Evolutionary conservation across 306 rosid genomes (phyloP), one percentile per base, ranked within the genome.

Genomic region (Mucuna pruriens): DNA sequence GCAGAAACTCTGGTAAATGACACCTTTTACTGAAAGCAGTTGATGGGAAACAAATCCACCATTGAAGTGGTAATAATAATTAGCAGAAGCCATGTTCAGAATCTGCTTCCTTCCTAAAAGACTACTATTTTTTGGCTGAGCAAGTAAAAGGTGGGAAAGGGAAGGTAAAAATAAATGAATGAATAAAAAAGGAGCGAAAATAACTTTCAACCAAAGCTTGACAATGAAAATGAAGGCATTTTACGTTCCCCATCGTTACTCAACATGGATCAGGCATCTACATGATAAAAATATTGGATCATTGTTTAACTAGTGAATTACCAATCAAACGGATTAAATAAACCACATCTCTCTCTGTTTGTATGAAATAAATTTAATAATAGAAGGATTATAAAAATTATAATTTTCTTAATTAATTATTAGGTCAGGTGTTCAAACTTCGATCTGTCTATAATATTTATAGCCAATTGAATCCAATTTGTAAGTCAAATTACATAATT

Each of bases 61-160:
- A 62, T n/a, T 61, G 48, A 23, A 44, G 60, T 40, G 58, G 44
- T 10, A 26, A 39, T 9, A 74, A 55, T 38, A 74, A 74, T 38
- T 23, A 55, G 9, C 42, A 60, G 71, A 58, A 45, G 25, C 71
- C 25, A 38, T 38, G 54, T 1, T 31, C 64, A 55, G 68, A 38
- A 52, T 25, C 48, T 73, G 49, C 48, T 52, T 9, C 34, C 77
- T 51, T 70, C 64, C 77, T 72, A 72, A 31, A 71, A 49, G 76
- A 51, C 48, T 51, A 7, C 71, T 75, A 52, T 75, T 75, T 75
- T 75, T 75, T 29, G 44, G 60, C 15, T 25, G 36, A 58, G 64
- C 64, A 58, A 15, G 70, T 16, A 75, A 40, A 58, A 75, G 67
- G 55, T 58, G 17, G 26, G 7, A 40, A 57, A 25, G 7, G 39